Conservation (phyloP, 768 basidiomycete genomes). For the Rubroboletus satanas region DNA sequence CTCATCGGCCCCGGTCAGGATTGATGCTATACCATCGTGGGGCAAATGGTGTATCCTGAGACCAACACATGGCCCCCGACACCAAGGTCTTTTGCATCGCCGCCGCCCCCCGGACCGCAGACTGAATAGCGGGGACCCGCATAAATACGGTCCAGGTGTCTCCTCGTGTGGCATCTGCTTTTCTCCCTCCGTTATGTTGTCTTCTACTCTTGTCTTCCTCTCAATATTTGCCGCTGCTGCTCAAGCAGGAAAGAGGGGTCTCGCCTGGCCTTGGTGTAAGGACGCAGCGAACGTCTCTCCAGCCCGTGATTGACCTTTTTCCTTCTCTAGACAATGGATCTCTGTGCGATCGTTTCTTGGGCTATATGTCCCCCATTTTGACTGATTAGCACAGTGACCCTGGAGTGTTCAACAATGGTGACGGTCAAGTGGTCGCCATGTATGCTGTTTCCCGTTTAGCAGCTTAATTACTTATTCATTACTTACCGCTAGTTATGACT, state of each 20-base stretch:
- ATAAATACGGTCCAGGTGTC: slow-evolving; percentile 11
- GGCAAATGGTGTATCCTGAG: background rate
- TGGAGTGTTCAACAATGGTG: slow-evolving; percentile 32
- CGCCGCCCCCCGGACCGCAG: background rate
- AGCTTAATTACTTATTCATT: background rate
- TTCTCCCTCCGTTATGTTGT: slow-evolving; percentile 14
- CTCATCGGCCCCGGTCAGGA: background rate
- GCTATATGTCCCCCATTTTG: background rate
- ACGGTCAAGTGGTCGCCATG: slow-evolving; percentile 35
- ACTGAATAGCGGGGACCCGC: background rate
- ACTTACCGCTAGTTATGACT: slow-evolving; percentile 31
- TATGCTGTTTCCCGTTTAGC: slow-evolving; percentile 6
- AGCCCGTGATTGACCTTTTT: background rate
- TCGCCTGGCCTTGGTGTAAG: slow-evolving; percentile 37
- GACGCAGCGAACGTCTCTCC: background rate
- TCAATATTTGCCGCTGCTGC: slow-evolving; percentile 15
- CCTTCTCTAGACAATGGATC: slow-evolving; percentile 22
- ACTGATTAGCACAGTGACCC: slow-evolving; percentile 21
- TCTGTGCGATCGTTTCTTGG: slow-evolving; percentile 23
- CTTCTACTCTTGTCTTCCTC: slow-evolving; percentile 15
- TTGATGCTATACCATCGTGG: background rate
- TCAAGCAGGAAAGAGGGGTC: slow-evolving; percentile 37
- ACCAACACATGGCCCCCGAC: background rate
- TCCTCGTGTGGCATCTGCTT: background rate
- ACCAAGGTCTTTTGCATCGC: background rate